phyloP scores from a whole-genome alignment of 73 alveolate species.

The Blepharisma stoltei region DNA sequence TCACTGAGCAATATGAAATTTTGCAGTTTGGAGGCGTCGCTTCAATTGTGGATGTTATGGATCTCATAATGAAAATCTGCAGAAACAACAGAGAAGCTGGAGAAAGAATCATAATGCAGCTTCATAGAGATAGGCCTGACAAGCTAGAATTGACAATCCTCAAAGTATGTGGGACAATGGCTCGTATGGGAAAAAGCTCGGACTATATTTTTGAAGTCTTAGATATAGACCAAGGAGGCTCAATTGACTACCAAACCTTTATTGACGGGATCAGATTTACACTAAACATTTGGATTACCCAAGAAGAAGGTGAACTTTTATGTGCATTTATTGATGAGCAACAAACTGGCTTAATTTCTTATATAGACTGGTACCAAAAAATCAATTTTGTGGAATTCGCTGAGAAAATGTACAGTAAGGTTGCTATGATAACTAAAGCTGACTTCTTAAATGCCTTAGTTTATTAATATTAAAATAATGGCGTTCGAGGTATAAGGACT shows the following conservation, averaged over 20 bases:
- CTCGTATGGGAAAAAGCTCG: conserved; percentile 21
- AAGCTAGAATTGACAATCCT: background rate
- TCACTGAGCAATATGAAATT: conserved; percentile 5
- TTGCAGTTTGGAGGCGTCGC: conserved; percentile 26
- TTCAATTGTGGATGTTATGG: conserved; percentile 25
- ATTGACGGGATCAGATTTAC: conserved; percentile 17
- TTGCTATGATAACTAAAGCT: conserved; percentile 24
- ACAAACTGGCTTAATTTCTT: conserved; percentile 22
- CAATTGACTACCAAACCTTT: conserved; percentile 11
- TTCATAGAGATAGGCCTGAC: conserved; percentile 17
- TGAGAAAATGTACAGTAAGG: conserved; percentile 26
- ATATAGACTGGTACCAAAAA: conserved; percentile 7
- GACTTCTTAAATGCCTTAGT: conserved; percentile 27
- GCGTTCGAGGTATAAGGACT: too few relatives aligned
- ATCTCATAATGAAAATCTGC: conserved; percentile 14
- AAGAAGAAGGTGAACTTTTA: conserved; percentile 30
- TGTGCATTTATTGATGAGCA: conserved; percentile 17
- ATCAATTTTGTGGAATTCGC: conserved; percentile 29
- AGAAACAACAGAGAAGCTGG: conserved; percentile 23
- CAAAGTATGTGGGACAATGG: conserved; percentile 5
- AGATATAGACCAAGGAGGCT: conserved; percentile 3
- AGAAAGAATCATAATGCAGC: conserved; percentile 1
- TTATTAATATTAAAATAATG: too few relatives aligned
- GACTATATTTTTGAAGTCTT: conserved; percentile 12
- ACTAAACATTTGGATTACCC: conserved; percentile 18